These are phyloP conservation scores for Backusella tarrabulga DNA, from an alignment of 192 early-diverging fungal genomes.

Conservation along the genomic window DNA sequence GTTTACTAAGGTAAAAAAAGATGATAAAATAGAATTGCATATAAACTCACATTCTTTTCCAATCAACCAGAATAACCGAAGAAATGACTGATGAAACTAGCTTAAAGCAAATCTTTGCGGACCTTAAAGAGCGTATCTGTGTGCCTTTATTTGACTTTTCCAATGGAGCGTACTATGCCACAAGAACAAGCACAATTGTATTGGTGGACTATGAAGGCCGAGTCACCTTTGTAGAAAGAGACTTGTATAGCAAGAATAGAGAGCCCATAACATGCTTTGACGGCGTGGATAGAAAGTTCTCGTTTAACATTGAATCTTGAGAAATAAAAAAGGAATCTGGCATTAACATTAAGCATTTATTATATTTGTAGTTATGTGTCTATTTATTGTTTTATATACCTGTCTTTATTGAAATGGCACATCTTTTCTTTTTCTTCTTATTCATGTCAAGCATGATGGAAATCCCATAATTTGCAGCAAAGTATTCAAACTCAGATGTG, in stretches of 20 bases:
- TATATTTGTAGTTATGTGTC: too few relatives aligned
- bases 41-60: too few relatives aligned
- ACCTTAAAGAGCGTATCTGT: conserved; percentile 25
- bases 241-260: neutral
- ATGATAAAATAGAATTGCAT: too few relatives aligned
- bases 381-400: too few relatives aligned
- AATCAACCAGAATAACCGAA: neutral
- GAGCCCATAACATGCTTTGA: neutral
- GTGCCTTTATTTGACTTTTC: conserved; percentile 15
- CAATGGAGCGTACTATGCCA: conserved; percentile 23
- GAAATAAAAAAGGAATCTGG: too few relatives aligned
- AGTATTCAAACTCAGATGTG: neutral
- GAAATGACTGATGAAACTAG: neutral
- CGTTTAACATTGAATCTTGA: neutral
- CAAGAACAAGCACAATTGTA: conserved; percentile 38
- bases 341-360: too few relatives aligned
- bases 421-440: too few relatives aligned
- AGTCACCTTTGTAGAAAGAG: conserved; percentile 36
- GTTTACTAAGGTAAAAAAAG: conserved; percentile 27
- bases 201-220: conserved; percentile 36
- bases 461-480: too few relatives aligned
- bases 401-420: too few relatives aligned
- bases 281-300: neutral
- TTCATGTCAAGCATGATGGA: neutral
- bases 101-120: neutral